phyloP scores from a whole-genome alignment of 176 grass and related monocot genomes.

The Puccinellia tenuiflora region DNA sequence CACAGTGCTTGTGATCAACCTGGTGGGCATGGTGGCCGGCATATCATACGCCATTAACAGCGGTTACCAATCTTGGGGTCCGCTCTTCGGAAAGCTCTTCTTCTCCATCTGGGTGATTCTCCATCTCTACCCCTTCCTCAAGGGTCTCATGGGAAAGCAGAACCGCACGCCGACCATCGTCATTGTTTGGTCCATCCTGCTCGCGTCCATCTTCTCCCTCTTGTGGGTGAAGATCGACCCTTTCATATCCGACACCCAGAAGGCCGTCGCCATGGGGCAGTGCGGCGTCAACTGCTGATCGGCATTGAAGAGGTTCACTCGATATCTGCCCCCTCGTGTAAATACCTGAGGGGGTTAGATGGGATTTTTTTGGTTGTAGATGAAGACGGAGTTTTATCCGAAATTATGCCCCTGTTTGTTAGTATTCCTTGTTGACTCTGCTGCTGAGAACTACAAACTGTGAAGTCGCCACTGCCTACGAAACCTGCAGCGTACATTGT shows the following conservation, averaged over 20 bases:
- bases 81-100: conserved; percentile 85
- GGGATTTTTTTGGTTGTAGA: conserved; percentile 47
- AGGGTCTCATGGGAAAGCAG: conserved; percentile 90
- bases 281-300: conserved; percentile 88
- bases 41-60: conserved; percentile 94
- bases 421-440: neutral
- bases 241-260: conserved; percentile 73
- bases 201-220: conserved; percentile 89
- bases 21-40: conserved; percentile 89
- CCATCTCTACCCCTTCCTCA: conserved; percentile 95
- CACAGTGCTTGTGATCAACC: conserved; percentile 79
- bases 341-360: conserved; percentile 56
- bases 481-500: conserved; percentile 27
- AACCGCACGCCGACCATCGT: conserved; percentile 90
- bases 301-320: conserved; percentile 9
- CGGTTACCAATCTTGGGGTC: conserved; percentile 93
- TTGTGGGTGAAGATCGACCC: conserved; percentile 93
- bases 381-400: conserved; percentile 30
- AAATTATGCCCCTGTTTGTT: conserved; percentile 34
- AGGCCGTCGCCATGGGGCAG: conserved; percentile 51
- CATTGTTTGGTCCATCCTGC: conserved; percentile 92
- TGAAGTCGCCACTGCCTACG: conserved; percentile 4
- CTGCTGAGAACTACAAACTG: conserved; percentile 1
- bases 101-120: conserved; percentile 98
- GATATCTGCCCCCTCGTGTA: conserved; percentile 42